Evolutionary conservation across 768 basidiomycete genomes (phyloP).

Genomic region (Leccinum subtestaceum): DNA sequence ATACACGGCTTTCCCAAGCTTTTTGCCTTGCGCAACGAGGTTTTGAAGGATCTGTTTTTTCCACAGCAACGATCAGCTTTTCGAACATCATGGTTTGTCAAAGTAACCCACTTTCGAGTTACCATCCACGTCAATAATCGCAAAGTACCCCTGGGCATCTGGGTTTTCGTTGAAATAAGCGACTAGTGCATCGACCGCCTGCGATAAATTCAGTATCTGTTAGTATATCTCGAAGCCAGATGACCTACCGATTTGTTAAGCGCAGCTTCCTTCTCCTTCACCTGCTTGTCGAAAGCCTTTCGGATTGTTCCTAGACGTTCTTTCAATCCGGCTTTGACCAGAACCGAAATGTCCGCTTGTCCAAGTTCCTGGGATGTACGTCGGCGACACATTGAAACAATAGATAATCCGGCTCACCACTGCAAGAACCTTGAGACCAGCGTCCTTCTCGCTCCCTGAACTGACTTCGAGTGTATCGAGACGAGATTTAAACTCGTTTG

Average conservation of each 20-base stretch:
- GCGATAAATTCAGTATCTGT: background rate
- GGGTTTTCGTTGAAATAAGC: slow-evolving; percentile 78
- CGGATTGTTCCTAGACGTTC: slow-evolving; percentile 69
- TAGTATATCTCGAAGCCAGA: background rate
- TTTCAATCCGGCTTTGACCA: slow-evolving; percentile 76
- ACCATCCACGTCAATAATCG: slow-evolving; percentile 71
- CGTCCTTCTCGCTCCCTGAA: slow-evolving; percentile 78
- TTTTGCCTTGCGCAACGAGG: slow-evolving; percentile 74
- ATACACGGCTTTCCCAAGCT: slow-evolving; percentile 80
- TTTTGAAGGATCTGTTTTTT: slow-evolving; percentile 63
- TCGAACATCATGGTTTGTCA: background rate
- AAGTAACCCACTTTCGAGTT: slow-evolving; percentile 71
- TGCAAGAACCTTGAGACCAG: slow-evolving; percentile 77
- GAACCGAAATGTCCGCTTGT: slow-evolving; percentile 84
- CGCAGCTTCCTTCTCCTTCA: slow-evolving; percentile 76
- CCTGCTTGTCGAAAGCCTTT: slow-evolving; percentile 80
- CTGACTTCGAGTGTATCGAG: slow-evolving; percentile 61
- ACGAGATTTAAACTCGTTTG: slow-evolving; percentile 56
- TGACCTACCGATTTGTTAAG: slow-evolving; percentile 70
- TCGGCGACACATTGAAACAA: background rate
- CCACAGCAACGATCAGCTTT: background rate
- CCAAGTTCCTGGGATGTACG: slow-evolving; percentile 66
- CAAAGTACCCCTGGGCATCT: slow-evolving; percentile 66
- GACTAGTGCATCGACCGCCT: slow-evolving; percentile 71
- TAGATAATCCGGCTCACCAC: slow-evolving; percentile 49